These are phyloP conservation scores for Dryadomyces quercus-mongolicae DNA, from an alignment of 2,329 filamentous ascomycete species.

Conservation along the genomic window DNA sequence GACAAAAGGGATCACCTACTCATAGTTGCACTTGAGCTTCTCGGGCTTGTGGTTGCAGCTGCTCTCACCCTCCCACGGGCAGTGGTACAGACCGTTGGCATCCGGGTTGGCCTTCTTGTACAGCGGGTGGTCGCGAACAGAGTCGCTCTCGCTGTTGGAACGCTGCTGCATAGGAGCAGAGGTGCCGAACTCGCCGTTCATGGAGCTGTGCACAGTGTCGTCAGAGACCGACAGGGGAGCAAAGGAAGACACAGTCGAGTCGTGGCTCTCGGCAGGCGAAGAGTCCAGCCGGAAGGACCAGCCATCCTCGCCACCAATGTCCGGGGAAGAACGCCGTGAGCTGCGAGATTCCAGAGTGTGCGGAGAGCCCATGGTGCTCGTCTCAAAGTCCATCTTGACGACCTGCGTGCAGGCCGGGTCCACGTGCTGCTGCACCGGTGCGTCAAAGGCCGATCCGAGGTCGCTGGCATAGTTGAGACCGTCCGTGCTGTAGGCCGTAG, in stretches of 20 bases:
- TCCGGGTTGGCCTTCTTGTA: slow-evolving; percentile 56
- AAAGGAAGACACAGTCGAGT: slow-evolving; percentile 25
- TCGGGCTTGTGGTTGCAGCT: slow-evolving; percentile 82
- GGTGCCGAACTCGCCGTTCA: slow-evolving; percentile 24
- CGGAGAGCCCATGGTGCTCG: slow-evolving; percentile 37
- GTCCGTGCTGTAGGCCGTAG: slow-evolving; percentile 35
- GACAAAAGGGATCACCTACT: slow-evolving; percentile 48
- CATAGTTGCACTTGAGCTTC: slow-evolving; percentile 97
- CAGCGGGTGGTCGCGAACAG: slow-evolving; percentile 52
- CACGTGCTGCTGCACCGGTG: slow-evolving; percentile 29
- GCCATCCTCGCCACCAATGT: slow-evolving; percentile 38
- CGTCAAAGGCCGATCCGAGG: slow-evolving; percentile 25
- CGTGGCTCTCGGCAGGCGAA: slow-evolving; percentile 32
- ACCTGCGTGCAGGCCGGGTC: slow-evolving; percentile 35
- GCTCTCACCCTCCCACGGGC: slow-evolving; percentile 64
- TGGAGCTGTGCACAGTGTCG: slow-evolving; percentile 7
- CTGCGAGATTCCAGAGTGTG: slow-evolving; percentile 41
- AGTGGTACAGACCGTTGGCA: slow-evolving; percentile 79
- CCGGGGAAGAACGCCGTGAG: slow-evolving; percentile 33
- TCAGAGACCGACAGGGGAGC: neutral
- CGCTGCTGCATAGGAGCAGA: slow-evolving; percentile 35
- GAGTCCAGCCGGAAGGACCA: slow-evolving; percentile 27
- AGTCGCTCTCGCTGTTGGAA: slow-evolving; percentile 40
- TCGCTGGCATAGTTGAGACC: slow-evolving; percentile 31
- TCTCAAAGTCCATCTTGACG: slow-evolving; percentile 34